A percentile compares a stretch with the other conserved stretches of the same genome.
Evolutionary conservation across 2,329 filamentous ascomycete species (phyloP).

Genomic region (Botryotinia convoluta): DNA sequence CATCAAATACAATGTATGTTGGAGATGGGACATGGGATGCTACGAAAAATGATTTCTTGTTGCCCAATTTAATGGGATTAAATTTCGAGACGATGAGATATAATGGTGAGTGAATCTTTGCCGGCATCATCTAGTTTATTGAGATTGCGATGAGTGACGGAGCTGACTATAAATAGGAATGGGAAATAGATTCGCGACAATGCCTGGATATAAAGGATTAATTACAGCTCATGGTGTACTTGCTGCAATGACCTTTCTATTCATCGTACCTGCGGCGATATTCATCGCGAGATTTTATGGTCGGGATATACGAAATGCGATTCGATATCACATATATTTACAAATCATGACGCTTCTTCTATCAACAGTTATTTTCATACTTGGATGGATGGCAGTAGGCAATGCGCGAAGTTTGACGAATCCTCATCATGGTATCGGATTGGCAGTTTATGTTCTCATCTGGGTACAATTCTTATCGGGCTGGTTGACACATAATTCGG

Average conservation of each 20-base stretch:
- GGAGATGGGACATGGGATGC: slow-evolving; percentile 85
- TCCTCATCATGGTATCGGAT: slow-evolving; percentile 80
- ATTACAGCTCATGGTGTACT: slow-evolving; percentile 71
- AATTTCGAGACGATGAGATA: slow-evolving; percentile 82
- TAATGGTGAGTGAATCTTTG: slow-evolving; percentile 57
- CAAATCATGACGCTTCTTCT: slow-evolving; percentile 67
- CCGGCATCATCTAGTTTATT: slow-evolving; percentile 24
- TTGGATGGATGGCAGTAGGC: slow-evolving; percentile 78
- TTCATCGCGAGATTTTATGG: slow-evolving; percentile 71
- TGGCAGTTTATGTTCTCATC: slow-evolving; percentile 73
- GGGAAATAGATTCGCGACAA: slow-evolving; percentile 72
- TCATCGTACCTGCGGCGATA: slow-evolving; percentile 71
- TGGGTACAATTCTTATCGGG: slow-evolving; percentile 70
- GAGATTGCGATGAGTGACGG: slow-evolving; percentile 22
- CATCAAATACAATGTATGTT: slow-evolving; percentile 70
- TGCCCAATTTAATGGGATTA: slow-evolving; percentile 73
- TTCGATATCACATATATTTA: slow-evolving; percentile 71
- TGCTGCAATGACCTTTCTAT: slow-evolving; percentile 69
- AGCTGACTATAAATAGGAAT: slow-evolving; percentile 51
- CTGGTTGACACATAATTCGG: slow-evolving; percentile 50
- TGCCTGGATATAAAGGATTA: slow-evolving; percentile 68
- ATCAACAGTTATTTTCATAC: slow-evolving; percentile 67
- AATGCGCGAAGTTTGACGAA: slow-evolving; percentile 70
- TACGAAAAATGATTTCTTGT: slow-evolving; percentile 70
- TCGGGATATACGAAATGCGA: slow-evolving; percentile 56